Evolutionary conservation across 257 asterid genomes (phyloP).

Genomic region (Penstemon davidsonii): DNA sequence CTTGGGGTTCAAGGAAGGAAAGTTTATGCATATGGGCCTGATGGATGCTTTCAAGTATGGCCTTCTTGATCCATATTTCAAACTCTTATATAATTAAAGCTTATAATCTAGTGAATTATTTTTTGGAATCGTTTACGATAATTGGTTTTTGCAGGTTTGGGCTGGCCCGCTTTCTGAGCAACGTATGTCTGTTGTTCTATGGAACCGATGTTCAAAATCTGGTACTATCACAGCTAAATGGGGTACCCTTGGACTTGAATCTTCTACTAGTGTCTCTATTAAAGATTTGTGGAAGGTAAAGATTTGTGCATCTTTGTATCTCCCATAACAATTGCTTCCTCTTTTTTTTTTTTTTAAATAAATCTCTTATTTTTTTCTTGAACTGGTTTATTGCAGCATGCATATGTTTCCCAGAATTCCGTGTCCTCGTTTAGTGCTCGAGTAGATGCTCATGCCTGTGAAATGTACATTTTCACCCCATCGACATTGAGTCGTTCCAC

Average conservation of each 20-base stretch:
- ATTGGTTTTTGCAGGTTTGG: slow-evolving; percentile 62
- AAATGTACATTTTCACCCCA: slow-evolving; percentile 70
- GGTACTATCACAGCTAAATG: slow-evolving; percentile 64
- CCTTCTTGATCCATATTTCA: background rate
- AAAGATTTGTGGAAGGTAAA: slow-evolving; percentile 91
- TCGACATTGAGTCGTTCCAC: slow-evolving; percentile 28
- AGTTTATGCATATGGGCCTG: slow-evolving; percentile 60
- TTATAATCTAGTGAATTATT: background rate
- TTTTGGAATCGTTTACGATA: background rate
- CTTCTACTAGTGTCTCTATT: slow-evolving; percentile 65
- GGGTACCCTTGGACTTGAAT: slow-evolving; percentile 71
- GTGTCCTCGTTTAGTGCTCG: slow-evolving; percentile 59
- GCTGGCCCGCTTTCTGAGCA: slow-evolving; percentile 90
- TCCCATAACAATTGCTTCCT: background rate
- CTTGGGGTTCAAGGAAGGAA: slow-evolving; percentile 97
- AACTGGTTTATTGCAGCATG: slow-evolving; percentile 53
- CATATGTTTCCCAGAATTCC: slow-evolving; percentile 42
- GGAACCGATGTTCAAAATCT: slow-evolving; percentile 76
- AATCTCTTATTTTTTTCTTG: background rate
- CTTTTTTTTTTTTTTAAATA: background rate
- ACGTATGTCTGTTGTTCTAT: slow-evolving; percentile 69
- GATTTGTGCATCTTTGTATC: background rate
- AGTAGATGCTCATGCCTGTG: slow-evolving; percentile 69
- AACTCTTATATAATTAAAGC: no score
- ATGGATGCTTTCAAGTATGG: slow-evolving; percentile 60